phyloP scores from a whole-genome alignment of 805 yeast species.

The Wickerhamiella lipophila region DNA sequence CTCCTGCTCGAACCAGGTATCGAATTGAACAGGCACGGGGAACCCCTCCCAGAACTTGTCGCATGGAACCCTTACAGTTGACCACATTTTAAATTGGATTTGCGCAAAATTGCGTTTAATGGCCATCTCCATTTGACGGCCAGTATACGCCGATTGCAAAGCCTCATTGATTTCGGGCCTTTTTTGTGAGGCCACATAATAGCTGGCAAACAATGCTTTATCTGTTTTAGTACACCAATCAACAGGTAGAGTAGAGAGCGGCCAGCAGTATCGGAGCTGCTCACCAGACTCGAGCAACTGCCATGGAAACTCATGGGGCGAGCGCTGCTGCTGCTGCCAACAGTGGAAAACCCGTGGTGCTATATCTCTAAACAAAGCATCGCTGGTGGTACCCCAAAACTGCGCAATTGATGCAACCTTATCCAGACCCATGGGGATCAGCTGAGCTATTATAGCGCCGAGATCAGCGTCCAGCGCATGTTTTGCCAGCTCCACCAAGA shows the following conservation, averaged over 20 bases:
- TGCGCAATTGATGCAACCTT: not conserved
- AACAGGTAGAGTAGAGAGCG: not conserved
- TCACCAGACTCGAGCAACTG: not conserved
- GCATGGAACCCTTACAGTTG: not conserved
- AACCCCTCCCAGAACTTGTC: conserved; percentile 1
- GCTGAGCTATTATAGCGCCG: not conserved
- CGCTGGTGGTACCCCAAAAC: not conserved
- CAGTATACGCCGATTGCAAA: not conserved
- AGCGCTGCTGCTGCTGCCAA: not conserved
- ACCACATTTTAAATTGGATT: conserved; percentile 1
- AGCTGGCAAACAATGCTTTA: conserved; percentile 1
- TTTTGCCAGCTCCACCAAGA: not conserved
- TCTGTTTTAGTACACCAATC: conserved; percentile 5
- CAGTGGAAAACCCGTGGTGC: not conserved
- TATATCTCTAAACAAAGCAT: not conserved
- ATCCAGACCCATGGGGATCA: not conserved
- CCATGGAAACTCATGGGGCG: conserved; percentile 2
- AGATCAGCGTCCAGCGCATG: not conserved
- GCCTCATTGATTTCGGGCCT: not conserved
- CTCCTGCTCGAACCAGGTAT: not conserved
- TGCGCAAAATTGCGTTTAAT: not conserved
- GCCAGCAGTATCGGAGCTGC: not conserved
- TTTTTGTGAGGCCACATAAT: not conserved
- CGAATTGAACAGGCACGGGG: not conserved
- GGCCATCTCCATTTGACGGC: not conserved